phyloP scores from a whole-genome alignment of 2,329 filamentous ascomycete species.

The Fusarium nanum region DNA sequence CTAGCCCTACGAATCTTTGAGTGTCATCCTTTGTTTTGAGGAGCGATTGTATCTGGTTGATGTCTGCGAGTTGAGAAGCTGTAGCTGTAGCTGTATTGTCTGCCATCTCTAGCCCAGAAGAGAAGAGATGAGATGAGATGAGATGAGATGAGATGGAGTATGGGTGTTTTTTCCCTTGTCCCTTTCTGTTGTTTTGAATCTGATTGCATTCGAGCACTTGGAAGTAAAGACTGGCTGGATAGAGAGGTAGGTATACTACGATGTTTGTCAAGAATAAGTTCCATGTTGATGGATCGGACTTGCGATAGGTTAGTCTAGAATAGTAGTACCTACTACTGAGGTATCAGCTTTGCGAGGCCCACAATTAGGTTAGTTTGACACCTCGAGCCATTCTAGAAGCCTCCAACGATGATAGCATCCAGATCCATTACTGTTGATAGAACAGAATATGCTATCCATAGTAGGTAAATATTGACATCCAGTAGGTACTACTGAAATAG shows the following conservation, averaged over 20 bases:
- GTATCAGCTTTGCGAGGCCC: conserved; percentile 17
- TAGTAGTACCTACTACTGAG: too few relatives aligned
- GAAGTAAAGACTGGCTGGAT: background rate
- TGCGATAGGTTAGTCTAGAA: background rate
- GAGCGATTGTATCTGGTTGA: conserved; percentile 65
- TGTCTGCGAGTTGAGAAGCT: conserved; percentile 34
- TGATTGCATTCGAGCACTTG: background rate
- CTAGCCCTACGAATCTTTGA: conserved; percentile 74
- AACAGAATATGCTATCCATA: background rate
- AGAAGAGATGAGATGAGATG: too few relatives aligned
- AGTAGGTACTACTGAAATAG: background rate
- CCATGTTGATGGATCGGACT: background rate
- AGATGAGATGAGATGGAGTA: background rate
- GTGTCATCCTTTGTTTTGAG: conserved; percentile 73
- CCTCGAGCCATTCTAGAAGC: conserved; percentile 24
- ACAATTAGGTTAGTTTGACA: conserved; percentile 33
- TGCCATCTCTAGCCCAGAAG: conserved; percentile 1
- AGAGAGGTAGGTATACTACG: background rate
- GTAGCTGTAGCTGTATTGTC: conserved; percentile 3
- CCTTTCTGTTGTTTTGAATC: background rate
- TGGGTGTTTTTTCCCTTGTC: background rate
- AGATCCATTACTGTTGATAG: background rate
- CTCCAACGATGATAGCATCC: background rate
- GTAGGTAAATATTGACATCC: too few relatives aligned
- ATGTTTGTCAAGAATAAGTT: conserved; percentile 5